These are phyloP conservation scores for Glaciozyma antarctica DNA, from an alignment of 768 basidiomycete genomes.

Conservation along the genomic window DNA sequence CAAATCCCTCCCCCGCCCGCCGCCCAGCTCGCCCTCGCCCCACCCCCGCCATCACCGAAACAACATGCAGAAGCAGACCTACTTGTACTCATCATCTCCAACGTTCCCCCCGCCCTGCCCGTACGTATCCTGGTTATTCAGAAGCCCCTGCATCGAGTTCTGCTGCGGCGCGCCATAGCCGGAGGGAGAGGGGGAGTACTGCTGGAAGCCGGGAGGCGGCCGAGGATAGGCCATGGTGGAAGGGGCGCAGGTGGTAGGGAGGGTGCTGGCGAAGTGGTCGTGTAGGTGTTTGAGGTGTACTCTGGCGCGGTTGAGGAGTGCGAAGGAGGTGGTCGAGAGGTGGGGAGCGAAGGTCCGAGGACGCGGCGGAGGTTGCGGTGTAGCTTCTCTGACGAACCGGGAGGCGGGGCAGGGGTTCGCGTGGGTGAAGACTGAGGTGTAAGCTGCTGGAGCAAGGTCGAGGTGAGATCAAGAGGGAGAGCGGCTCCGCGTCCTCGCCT, in stretches of 20 bases:
- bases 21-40: not conserved
- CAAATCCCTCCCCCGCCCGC: not conserved
- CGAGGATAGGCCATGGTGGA: not conserved
- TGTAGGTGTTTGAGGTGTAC: not conserved
- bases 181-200: not conserved
- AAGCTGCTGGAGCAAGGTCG: too few relatives aligned
- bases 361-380: too few relatives aligned
- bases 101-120: not conserved
- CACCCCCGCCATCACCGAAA: not conserved
- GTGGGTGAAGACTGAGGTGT: too few relatives aligned
- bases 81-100: slow-evolving; percentile 32
- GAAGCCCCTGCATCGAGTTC: not conserved
- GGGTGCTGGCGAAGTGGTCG: not conserved
- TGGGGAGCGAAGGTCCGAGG: too few relatives aligned
- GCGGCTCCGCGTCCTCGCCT: not conserved
- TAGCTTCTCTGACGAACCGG: too few relatives aligned
- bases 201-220: not conserved
- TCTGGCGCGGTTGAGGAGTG: not conserved
- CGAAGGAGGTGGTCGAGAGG: too few relatives aligned
- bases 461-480: not conserved
- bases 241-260: not conserved
- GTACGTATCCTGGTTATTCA: slow-evolving; percentile 19
- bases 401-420: too few relatives aligned
- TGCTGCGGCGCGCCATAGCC: not conserved
- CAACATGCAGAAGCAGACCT: not conserved